Evolutionary conservation across 1,284 basidiomycete species (phyloP), one percentile per base, ranked within the genome.

Genomic region (Boletus hoseneyae): DNA sequence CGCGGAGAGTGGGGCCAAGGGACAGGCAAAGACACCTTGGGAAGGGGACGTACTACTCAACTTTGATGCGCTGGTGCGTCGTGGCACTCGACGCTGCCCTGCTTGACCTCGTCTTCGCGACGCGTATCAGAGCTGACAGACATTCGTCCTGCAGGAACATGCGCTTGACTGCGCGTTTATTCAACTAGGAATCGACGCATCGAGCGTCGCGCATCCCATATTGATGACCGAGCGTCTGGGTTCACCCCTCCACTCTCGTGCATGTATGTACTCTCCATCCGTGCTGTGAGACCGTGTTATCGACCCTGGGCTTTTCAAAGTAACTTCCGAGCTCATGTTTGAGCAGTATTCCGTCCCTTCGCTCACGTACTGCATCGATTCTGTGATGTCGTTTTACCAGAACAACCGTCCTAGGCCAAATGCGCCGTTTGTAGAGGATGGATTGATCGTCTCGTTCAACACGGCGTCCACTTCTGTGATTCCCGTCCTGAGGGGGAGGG

Each of bases 281-380:
- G n/a, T 40, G 7, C 39, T 19, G 4, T 32, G 5, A 0, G 35
- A 32, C 23, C 15, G 19, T 21, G 9, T 33, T 12, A 30, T 38
- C 42, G 6, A 54, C 8, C 4, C 9, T 3, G 16, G n/a, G 11
- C 2, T 18, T 21, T 21, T 25, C 21, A 43, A 64, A 64, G 62
- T 97, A 53, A 97, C 94, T 23, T 95, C 94, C 1, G 97, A 99
- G 66, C 82, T 99, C 21, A 82, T 99, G 68, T 99, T 99, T 65
- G 97, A 99, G 72, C 82, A 87, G 42, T 99, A 99, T 67, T 79
- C 79, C 15, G 92, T 88, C 1, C 95, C 95, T 0, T 85, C 87
- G 3, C 77, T 98, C 40, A 78, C 89, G 13, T 99, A 92, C 68
- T 93, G 92, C 51, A 74, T 98, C 55, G 97, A 99, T 65, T 87